These are phyloP conservation scores for Luzula sylvatica DNA, from an alignment of 176 grass and related monocot species.

Conservation along the genomic window DNA sequence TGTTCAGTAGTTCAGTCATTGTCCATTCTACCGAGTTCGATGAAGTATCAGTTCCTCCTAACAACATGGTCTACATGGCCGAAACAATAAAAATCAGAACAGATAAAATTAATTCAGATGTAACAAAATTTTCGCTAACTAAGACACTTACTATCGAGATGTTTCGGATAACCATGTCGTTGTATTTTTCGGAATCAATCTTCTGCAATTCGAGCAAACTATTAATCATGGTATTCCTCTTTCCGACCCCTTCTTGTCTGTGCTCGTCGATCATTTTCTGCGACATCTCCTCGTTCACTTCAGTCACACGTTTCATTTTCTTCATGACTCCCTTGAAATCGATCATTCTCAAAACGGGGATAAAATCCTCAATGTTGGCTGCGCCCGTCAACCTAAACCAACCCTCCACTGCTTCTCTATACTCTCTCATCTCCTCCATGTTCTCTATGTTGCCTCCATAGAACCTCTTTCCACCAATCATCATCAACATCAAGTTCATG, in stretches of 20 bases:
- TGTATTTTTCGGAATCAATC: conserved; percentile 3
- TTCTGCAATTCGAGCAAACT: background rate
- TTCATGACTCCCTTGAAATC: background rate
- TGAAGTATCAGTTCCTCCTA: conserved; percentile 4
- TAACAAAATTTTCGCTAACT: background rate
- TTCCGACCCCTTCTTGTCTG: background rate
- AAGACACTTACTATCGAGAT: background rate
- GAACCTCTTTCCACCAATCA: background rate
- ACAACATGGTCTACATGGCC: background rate
- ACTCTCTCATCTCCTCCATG: background rate
- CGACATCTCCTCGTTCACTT: background rate
- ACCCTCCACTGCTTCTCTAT: background rate
- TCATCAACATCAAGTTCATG: background rate
- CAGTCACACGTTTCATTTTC: background rate
- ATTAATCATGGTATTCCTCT: background rate
- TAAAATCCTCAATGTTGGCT: background rate
- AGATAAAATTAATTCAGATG: background rate
- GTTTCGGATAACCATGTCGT: background rate
- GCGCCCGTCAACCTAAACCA: background rate
- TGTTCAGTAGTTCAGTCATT: background rate
- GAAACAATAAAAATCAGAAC: background rate
- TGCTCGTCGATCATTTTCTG: background rate
- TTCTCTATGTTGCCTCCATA: background rate
- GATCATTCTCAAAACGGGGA: background rate
- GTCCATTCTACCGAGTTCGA: background rate